These are phyloP conservation scores for Lasiodiplodia citricola DNA, from an alignment of 2,329 filamentous ascomycete genomes.

Conservation along the genomic window DNA sequence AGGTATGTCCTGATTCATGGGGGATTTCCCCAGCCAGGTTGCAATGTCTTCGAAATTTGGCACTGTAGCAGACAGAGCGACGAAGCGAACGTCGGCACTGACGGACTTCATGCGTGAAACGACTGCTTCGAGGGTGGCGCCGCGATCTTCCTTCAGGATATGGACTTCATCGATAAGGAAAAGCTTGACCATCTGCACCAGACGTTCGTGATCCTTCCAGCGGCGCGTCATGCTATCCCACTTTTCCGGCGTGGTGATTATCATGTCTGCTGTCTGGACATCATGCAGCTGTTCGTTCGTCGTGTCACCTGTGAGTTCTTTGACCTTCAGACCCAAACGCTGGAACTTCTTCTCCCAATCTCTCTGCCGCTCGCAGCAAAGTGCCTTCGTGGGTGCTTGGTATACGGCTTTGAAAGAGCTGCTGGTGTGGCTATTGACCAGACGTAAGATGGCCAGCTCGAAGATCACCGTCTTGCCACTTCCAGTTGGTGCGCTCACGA, in stretches of 20 bases:
- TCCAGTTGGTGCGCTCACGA: slow-evolving; percentile 81
- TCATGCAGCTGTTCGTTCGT: slow-evolving; percentile 68
- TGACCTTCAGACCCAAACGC: slow-evolving; percentile 69
- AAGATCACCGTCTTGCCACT: slow-evolving; percentile 84
- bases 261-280: slow-evolving; percentile 77
- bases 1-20: slow-evolving; percentile 64
- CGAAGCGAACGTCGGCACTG: slow-evolving; percentile 74
- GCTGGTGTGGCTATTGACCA: slow-evolving; percentile 62
- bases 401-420: slow-evolving; percentile 81
- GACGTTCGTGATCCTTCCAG: slow-evolving; percentile 78
- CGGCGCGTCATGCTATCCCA: slow-evolving; percentile 90
- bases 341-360: slow-evolving; percentile 81
- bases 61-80: slow-evolving; percentile 82
- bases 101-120: slow-evolving; percentile 88
- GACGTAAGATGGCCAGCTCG: slow-evolving; percentile 79
- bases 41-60: slow-evolving; percentile 84
- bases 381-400: slow-evolving; percentile 81
- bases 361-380: slow-evolving; percentile 76
- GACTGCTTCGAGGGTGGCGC: slow-evolving; percentile 80
- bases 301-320: slow-evolving; percentile 83
- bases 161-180: slow-evolving; percentile 90
- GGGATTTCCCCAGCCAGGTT: slow-evolving; percentile 74
- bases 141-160: slow-evolving; percentile 78
- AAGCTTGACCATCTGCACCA: slow-evolving; percentile 76
- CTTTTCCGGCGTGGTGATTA: slow-evolving; percentile 87